A percentile compares a stretch with the other conserved stretches of the same genome.
These are phyloP conservation scores for Clathrospora elynae DNA, from an alignment of 2,329 filamentous ascomycete genomes.

Conservation along the genomic window DNA sequence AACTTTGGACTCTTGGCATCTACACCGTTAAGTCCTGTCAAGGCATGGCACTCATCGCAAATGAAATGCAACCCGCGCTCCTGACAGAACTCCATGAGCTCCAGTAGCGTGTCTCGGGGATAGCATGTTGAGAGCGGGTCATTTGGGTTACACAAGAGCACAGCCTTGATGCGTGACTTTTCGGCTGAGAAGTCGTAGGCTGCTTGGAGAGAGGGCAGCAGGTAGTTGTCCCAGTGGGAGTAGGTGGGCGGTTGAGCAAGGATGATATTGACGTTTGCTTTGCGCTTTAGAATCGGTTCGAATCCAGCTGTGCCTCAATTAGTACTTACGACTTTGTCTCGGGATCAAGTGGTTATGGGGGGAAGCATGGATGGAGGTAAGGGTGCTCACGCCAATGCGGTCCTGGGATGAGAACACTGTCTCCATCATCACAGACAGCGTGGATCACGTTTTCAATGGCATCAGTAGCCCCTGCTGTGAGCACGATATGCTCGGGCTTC, in stretches of 20 bases:
- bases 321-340: neutral
- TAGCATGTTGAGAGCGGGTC: slow-evolving; percentile 38
- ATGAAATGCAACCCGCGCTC: slow-evolving; percentile 38
- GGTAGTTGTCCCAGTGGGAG: slow-evolving; percentile 40
- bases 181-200: slow-evolving; percentile 38
- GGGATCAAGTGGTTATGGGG: neutral
- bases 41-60: slow-evolving; percentile 35
- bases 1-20: slow-evolving; percentile 22
- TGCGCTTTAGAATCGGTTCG: slow-evolving; percentile 22
- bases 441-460: slow-evolving; percentile 36
- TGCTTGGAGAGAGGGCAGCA: slow-evolving; percentile 37
- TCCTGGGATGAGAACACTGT: slow-evolving; percentile 39
- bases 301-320: slow-evolving; percentile 25
- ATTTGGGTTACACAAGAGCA: slow-evolving; percentile 37
- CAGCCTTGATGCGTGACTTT: slow-evolving; percentile 38
- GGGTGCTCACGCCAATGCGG: slow-evolving; percentile 38
- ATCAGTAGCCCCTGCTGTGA: slow-evolving; percentile 36
- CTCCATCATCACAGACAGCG: slow-evolving; percentile 39
- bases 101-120: slow-evolving; percentile 29
- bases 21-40: slow-evolving; percentile 17
- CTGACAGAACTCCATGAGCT: slow-evolving; percentile 43
- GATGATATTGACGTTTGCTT: slow-evolving; percentile 34
- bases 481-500: slow-evolving; percentile 32
- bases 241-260: slow-evolving; percentile 37
- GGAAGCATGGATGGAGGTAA: neutral